Evolutionary conservation across 495 filamentous ascomycete species (phyloP).

Genomic region (Annulohypoxylon bovei): DNA sequence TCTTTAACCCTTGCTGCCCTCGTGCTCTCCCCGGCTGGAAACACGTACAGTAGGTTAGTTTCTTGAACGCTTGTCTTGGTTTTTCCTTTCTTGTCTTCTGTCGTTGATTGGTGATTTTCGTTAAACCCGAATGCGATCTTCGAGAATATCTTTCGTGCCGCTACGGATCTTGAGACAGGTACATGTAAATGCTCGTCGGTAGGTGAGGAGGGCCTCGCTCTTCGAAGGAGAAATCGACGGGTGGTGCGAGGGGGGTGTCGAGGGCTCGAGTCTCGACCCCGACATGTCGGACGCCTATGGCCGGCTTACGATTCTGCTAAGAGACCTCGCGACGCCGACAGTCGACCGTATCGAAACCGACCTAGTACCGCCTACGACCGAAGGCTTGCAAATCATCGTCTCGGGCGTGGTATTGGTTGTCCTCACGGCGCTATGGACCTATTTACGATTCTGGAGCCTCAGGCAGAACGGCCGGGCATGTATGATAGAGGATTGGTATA

Average conservation of each 20-base stretch:
- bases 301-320: constrained; percentile 13
- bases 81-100: not conserved
- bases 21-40: constrained; percentile 8
- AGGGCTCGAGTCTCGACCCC: not conserved
- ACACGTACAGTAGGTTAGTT: constrained; percentile 1
- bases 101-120: constrained; percentile 4
- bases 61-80: constrained; percentile 1
- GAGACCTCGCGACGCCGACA: constrained; percentile 10
- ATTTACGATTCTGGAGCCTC: constrained; percentile 35
- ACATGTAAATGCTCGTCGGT: constrained; percentile 16
- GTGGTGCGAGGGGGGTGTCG: constrained; percentile 14
- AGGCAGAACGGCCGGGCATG: constrained; percentile 26
- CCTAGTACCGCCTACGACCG: constrained; percentile 27
- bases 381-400: constrained; percentile 30
- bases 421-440: constrained; percentile 35
- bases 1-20: constrained; percentile 18
- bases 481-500: constrained; percentile 30
- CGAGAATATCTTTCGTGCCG: not conserved
- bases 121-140: not conserved
- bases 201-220: constrained; percentile 20
- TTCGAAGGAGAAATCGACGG: constrained; percentile 14
- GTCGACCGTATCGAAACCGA: constrained; percentile 20
- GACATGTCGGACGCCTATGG: constrained; percentile 33
- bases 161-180: not conserved
- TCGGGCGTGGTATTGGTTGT: constrained; percentile 18